Percentiles rank a stretch among this genome's conserved stretches.
These are phyloP conservation scores for Neoboletus brunneissimus DNA, from an alignment of 768 basidiomycete genomes.

Conservation along the genomic window DNA sequence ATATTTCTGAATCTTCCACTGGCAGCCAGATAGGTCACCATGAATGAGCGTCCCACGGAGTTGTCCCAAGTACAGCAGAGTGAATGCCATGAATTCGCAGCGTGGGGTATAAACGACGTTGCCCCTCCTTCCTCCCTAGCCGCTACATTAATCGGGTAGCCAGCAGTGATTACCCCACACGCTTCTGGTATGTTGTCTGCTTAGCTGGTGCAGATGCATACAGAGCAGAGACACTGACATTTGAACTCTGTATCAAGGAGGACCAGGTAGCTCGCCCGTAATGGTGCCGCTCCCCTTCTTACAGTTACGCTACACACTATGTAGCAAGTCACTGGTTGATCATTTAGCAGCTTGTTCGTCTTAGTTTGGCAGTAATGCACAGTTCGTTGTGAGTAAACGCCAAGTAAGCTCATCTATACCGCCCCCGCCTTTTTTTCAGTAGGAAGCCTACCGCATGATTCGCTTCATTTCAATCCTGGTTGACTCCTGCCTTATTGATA, in stretches of 20 bases:
- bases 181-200: neutral
- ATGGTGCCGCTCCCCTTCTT: neutral
- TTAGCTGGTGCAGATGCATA: too few species aligned
- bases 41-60: conserved; percentile 2
- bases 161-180: neutral
- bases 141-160: neutral
- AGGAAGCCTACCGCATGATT: neutral
- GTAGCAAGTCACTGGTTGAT: neutral
- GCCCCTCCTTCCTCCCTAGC: neutral
- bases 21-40: neutral
- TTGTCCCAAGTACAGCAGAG: neutral
- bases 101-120: neutral
- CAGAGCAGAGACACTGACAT: neutral
- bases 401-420: neutral
- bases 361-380: too few species aligned
- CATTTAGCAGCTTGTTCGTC: neutral
- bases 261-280: neutral
- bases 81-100: neutral
- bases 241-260: neutral
- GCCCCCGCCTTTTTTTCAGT: neutral
- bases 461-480: neutral
- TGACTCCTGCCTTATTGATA: neutral
- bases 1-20: neutral
- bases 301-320: neutral
- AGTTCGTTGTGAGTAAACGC: neutral